Evolutionary conservation across 306 rosid genomes (phyloP).

Genomic region (Adenanthera pavonina): DNA sequence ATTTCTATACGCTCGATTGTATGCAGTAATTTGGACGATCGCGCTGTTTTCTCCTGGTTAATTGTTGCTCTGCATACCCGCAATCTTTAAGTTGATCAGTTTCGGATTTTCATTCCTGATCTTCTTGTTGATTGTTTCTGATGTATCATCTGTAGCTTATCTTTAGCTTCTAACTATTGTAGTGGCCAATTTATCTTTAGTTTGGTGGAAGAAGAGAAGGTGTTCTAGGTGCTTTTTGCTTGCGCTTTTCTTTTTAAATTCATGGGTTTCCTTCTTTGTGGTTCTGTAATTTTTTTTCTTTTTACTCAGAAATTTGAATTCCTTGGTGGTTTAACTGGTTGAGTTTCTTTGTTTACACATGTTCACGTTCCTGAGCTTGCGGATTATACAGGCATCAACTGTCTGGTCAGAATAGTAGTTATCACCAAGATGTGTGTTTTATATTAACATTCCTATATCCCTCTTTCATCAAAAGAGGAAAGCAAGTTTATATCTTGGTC

Average conservation of each 20-base stretch:
- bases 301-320: constrained; percentile 27
- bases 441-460: neutral
- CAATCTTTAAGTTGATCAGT: constrained; percentile 37
- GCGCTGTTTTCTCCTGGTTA: neutral
- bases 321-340: neutral
- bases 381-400: neutral
- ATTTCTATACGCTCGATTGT: neutral
- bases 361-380: constrained; percentile 24
- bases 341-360: neutral
- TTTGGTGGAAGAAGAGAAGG: neutral
- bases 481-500: neutral
- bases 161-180: constrained; percentile 18
- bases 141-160: constrained; percentile 41
- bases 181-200: constrained; percentile 13
- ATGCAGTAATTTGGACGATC: constrained; percentile 37
- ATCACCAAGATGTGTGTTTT: constrained; percentile 9
- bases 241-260: neutral
- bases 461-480: neutral
- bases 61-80: constrained; percentile 27
- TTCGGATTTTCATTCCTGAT: constrained; percentile 30
- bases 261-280: neutral
- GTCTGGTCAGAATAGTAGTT: constrained; percentile 26
- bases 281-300: neutral
- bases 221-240: neutral
- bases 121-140: constrained; percentile 39